Base-by-base conservation (phyloP, 228 moss, liverwort and hornwort species). In the Sphagnum fallax region DNA sequence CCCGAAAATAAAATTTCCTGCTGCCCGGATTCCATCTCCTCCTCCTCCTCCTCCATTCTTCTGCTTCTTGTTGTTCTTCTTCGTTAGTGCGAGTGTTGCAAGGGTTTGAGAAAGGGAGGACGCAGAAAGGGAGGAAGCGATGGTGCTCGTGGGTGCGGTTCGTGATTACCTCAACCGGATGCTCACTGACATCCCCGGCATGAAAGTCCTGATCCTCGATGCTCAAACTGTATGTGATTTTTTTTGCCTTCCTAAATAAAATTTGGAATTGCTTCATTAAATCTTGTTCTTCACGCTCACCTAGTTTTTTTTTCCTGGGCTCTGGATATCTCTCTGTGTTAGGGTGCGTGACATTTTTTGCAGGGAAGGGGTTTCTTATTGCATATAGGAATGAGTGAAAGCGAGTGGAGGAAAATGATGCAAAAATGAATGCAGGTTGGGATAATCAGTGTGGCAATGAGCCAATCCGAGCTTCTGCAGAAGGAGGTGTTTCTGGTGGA, bases 191-290 rank as follows among this genome's bases (percentile, higher is more conserved):
- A 88, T 97, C 4, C 76, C 84, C 8, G 93, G 98, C 62, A 98
- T 98, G 98, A 98, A 98, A 85, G 92, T 98, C 61, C 77, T 98
- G 18, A 85, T 98, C 47, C 93, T 98, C 59, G 98, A 98, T 76
- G 83, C 76, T 61, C 84, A 92, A 71, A 98, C 98, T 83, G 98
- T 98, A 81, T 70, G 52, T 49, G 14, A 64, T 58, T 73, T 60
- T 60, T 51, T 67, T 51, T 48, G 6, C 6, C 11, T 50, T 69
- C 32, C 32, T 32, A 13, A 51, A 49, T 18, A 10, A 6, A 4
- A 65, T 65, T 14, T 49, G 10, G 47, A 14, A 65, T 49, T 6
- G 5, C 5, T 6, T 11, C 14, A 49, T 50, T 14, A 49, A 32
- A 32, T 49, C 10, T 11, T 49, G 6, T 32, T 49, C 47, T 14